Evolutionary conservation across 129 eudicot species (phyloP).

Genomic region (Lactuca saligna): DNA sequence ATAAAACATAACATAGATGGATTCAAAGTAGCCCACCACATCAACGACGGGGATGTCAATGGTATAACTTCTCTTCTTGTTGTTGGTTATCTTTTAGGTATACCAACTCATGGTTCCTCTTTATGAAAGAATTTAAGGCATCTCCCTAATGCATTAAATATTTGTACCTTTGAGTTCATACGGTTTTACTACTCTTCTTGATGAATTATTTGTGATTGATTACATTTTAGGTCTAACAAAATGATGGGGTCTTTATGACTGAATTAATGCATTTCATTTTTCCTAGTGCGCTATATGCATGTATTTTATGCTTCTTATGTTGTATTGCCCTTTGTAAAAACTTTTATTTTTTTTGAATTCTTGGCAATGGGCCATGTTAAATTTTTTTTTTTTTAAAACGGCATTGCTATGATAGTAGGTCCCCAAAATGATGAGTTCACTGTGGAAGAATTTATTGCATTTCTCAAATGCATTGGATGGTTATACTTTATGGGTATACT

Average conservation of each 20-base stretch:
- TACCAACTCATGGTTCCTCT: conserved; percentile 27
- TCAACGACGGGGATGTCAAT: conserved; percentile 1
- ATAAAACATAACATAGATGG: no score
- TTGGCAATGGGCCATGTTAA: conserved; percentile 1
- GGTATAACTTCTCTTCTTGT: conserved; percentile 18
- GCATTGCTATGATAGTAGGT: neutral
- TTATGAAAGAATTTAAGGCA: conserved; percentile 28
- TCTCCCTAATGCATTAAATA: conserved; percentile 11
- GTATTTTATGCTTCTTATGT: conserved; percentile 20
- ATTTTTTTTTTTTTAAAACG: no score
- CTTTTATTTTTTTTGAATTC: neutral
- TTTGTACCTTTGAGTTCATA: conserved; percentile 19
- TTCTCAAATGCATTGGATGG: conserved; percentile 11
- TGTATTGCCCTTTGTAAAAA: conserved; percentile 15
- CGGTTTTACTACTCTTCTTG: conserved; percentile 1
- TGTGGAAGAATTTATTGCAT: conserved; percentile 18
- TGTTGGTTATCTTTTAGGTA: conserved; percentile 5
- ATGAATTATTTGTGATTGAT: neutral
- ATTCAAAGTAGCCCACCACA: no score
- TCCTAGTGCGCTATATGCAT: conserved; percentile 17
- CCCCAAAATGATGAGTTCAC: conserved; percentile 19
- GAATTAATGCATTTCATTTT: conserved; percentile 23
- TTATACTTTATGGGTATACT: neutral
- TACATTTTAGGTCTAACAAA: conserved; percentile 27
- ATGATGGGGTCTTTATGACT: conserved; percentile 22